A percentile compares a stretch with the other conserved stretches of the same genome.
Conservation (phyloP, 371 early-diverging fungal species). For the Phascolomyces articulosus region DNA sequence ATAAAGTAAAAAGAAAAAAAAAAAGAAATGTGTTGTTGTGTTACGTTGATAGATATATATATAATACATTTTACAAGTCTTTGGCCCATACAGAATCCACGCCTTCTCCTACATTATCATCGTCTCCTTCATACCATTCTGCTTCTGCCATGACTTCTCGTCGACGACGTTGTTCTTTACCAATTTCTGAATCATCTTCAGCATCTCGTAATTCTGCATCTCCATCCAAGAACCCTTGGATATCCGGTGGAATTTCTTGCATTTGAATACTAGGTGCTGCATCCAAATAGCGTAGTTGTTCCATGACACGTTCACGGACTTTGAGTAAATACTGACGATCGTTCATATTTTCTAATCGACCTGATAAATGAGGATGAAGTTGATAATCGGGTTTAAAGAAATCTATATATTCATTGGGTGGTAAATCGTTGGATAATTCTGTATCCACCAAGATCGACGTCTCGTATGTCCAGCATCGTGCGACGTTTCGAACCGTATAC, state of each 20-base stretch:
- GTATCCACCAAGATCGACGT: conserved; percentile 84
- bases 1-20: not conserved
- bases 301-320: conserved; percentile 79
- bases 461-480: conserved; percentile 95
- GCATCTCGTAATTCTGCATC: conserved; percentile 60
- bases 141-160: conserved; percentile 31
- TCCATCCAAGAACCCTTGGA: conserved; percentile 75
- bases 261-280: conserved; percentile 98
- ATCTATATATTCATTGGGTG: conserved; percentile 74
- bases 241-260: conserved; percentile 84
- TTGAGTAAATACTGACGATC: conserved; percentile 82
- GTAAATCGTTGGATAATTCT: conserved; percentile 74
- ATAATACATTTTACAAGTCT: conserved; percentile 17
- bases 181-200: conserved; percentile 54
- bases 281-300: conserved; percentile 88
- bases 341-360: conserved; percentile 90
- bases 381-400: conserved; percentile 88
- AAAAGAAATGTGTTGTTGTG: not conserved
- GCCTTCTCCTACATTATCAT: conserved; percentile 50
- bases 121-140: conserved; percentile 51
- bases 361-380: conserved; percentile 80
- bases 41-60: conserved; percentile 9
- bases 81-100: conserved; percentile 35
- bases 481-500: conserved; percentile 94
- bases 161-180: conserved; percentile 47